Base-by-base conservation (phyloP, 148 eudicot genomes). In the Nepenthes mirabilis region DNA sequence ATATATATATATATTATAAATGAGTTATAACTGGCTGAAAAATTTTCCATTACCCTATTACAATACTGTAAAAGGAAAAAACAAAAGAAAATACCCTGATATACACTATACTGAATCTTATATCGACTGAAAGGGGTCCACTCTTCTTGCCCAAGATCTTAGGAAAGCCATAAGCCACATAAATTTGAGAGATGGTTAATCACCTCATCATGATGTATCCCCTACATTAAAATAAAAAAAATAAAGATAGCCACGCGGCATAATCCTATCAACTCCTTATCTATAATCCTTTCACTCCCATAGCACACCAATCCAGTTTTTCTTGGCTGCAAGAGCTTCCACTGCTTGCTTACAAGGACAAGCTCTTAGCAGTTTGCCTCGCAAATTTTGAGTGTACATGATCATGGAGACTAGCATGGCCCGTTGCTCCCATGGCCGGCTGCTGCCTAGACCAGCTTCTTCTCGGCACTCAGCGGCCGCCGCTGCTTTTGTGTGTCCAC, bases 381-480 rank as follows among this genome's bases (percentile, higher is more conserved):
- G 2, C 12, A 34, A 33, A 36, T 33, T 56, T 56, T 8, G 9
- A 10, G n/a, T 10, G 12, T 57, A 55, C 2, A 51, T 48, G 62
- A 7, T 36, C 5, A 91, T 88, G 96, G 96, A 91, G 76, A 66
- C 88, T 32, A 63, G 86, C 55, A 79, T 88, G 55, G 79, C 91
- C 36, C 77, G 86, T 72, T 85, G 78, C 34, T 77, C 96, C 34
- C 84, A 80, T 40, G 83, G 81, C 49, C 64, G 83, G 11, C 58
- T 83, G 71, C 66, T 82, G 58, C 88, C 98, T 33, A 77, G 70
- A 23, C 14, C 3, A 68, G 75, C 72, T 54, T 74, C 90, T 57
- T 76, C 90, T 57, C 82, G 76, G 12, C 85, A 80, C 34, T 79
- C 97, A 23, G 23, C 23, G 0, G 52, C 55, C 6, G 43, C 56